Conservation (phyloP, 441 rosid genomes). For the Corymbia calophylla region DNA sequence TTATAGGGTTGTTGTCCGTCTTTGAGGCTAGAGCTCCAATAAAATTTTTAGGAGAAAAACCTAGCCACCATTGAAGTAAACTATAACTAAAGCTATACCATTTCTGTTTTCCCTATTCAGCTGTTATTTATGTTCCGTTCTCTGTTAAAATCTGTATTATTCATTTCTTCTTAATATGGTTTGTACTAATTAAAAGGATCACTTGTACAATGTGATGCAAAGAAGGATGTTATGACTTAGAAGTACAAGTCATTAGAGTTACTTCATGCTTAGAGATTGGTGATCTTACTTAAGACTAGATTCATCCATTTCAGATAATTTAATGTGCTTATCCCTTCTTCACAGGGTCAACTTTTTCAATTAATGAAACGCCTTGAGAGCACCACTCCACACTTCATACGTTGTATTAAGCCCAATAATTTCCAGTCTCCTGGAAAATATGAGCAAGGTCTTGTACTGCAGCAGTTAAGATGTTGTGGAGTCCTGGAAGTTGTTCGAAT, state of each 20-base stretch:
- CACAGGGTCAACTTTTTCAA: constrained; percentile 88
- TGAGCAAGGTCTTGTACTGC: constrained; percentile 88
- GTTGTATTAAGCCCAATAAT: constrained; percentile 96
- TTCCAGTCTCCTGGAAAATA: constrained; percentile 80
- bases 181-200: not conserved
- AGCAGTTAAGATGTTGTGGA: constrained; percentile 97
- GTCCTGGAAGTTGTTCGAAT: constrained; percentile 98
- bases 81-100: not conserved
- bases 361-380: constrained; percentile 92
- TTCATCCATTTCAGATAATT: not conserved
- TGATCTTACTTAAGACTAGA: not conserved
- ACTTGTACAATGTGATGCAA: not conserved
- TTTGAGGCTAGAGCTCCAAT: not conserved
- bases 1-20: not conserved
- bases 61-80: not conserved
- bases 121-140: not conserved
- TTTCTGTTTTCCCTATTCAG: not conserved
- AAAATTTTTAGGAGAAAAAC: not conserved
- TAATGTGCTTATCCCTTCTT: not conserved
- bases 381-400: constrained; percentile 97
- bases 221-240: not conserved
- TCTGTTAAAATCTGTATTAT: not conserved
- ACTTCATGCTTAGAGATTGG: not conserved
- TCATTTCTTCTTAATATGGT: not conserved
- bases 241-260: not conserved